phyloP scores from a whole-genome alignment of 2,329 filamentous ascomycete genomes.

The Rugonectria rugulosa region DNA sequence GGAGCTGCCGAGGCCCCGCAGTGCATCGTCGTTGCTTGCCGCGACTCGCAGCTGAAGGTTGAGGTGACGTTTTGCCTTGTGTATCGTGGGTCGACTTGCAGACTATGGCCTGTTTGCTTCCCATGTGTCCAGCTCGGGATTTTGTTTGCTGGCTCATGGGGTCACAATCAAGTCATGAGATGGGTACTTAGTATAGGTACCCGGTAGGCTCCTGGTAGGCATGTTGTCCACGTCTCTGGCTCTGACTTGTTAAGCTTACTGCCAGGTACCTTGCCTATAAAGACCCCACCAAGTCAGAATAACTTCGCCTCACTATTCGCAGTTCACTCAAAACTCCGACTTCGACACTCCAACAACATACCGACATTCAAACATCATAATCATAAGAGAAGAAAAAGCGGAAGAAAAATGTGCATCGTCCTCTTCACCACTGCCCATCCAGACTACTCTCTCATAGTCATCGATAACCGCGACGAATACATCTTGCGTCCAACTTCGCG shows the following conservation, averaged over 20 bases:
- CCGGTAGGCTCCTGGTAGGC: too few species aligned
- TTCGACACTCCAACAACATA: conserved; percentile 11
- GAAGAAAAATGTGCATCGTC: conserved; percentile 74
- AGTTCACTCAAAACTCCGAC: conserved; percentile 20
- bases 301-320: conserved; percentile 11
- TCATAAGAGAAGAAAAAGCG: conserved; percentile 8
- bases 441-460: conserved; percentile 74
- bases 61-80: not conserved
- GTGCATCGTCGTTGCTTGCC: not conserved
- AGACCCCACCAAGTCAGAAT: conserved; percentile 22
- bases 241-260: conserved; percentile 29
- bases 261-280: too few species aligned
- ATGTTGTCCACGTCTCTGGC: not conserved
- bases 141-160: conserved; percentile 6
- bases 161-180: conserved; percentile 6
- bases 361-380: not conserved
- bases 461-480: conserved; percentile 82
- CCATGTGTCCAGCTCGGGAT: conserved; percentile 6
- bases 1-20: conserved; percentile 32
- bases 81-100: conserved; percentile 18
- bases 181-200: too few species aligned
- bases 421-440: conserved; percentile 79
- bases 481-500: conserved; percentile 69
- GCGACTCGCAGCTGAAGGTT: not conserved
- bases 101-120: conserved; percentile 21